Evolutionary conservation across 257 asterid species (phyloP), one percentile per base, ranked within the genome.

Genomic region (Ilex asprella): DNA sequence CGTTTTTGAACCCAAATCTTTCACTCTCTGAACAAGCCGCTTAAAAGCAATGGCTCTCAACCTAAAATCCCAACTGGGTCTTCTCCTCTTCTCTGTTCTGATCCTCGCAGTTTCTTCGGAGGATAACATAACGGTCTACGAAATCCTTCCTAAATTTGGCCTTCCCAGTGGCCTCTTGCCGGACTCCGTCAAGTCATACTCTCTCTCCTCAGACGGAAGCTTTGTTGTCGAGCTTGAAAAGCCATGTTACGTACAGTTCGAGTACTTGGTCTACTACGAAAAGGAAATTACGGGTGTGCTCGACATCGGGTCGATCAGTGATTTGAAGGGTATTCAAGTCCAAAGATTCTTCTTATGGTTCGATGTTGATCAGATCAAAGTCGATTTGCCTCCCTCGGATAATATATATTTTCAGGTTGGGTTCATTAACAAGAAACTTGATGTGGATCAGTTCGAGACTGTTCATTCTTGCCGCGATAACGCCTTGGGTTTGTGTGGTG

Each of bases 141-240:
- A 92, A 50, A 67, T 85, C 55, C 94, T 92, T 62, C 81, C 75
- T 1, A 46, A 62, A 54, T 92, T 43, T 79, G 86, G 90, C 30
- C 96, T 92, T 55, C 97, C 99, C 55, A 76, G 83, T 58, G 97
- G 99, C 60, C 93, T 89, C 32, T 65, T 92, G 55, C 97, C 97
- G 5, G 91, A 85, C 69, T 83, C 92, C 1, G 99, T 92, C 56
- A 75, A 60, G 43, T 78, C 80, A 65, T 89, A 87, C 79, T 75
- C 81, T 7, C 79, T 92, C 35, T 57, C 86, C 39, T 8, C 41
- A 35, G 84, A 85, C 53, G 99, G 99, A 3, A 16, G 68, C 16
- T 92, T 92, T 65, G 84, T 78, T 68, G 99, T 92, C n/a, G 10
- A 60, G 39, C 64, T 92, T n/a, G 55, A 76, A 35, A 78, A 82